A percentile compares a stretch with the other conserved stretches of the same genome.
phyloP scores from a whole-genome alignment of 1,284 basidiomycete genomes.

The Apiotrichum sp. region DNA sequence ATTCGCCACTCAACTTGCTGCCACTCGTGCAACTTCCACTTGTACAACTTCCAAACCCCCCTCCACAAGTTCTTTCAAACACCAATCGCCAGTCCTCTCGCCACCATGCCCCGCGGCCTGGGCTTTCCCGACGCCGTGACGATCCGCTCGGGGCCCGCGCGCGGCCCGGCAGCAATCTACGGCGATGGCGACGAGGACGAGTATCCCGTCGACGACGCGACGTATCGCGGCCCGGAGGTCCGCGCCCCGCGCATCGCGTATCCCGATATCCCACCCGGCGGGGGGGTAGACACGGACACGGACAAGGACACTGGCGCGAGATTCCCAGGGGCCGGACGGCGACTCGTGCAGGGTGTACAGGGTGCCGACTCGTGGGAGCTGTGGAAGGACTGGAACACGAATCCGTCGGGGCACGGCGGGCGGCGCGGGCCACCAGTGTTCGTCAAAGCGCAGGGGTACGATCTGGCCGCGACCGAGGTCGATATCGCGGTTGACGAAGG shows the following conservation, averaged over 20 bases:
- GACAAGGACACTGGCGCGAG: no score
- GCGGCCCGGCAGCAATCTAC: neutral
- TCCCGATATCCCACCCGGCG: no score
- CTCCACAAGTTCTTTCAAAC: no score
- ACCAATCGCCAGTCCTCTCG: no score
- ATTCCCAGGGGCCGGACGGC: no score
- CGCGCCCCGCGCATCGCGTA: neutral
- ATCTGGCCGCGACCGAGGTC: conserved; percentile 18
- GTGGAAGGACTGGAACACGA: conserved; percentile 41
- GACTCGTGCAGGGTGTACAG: neutral
- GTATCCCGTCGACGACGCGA: neutral
- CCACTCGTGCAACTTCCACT: no score
- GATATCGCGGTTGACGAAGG: conserved; percentile 6
- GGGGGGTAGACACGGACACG: no score
- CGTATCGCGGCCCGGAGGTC: neutral
- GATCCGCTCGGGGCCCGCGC: conserved; percentile 22
- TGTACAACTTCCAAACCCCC: no score
- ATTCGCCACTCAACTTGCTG: no score
- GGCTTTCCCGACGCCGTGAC: conserved; percentile 25
- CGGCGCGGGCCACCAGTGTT: conserved; percentile 29
- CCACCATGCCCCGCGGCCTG: conserved; percentile 7
- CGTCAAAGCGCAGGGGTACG: conserved; percentile 14
- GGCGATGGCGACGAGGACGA: conserved; percentile 4
- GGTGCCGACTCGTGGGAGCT: conserved; percentile 8
- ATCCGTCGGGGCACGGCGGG: conserved; percentile 32